A percentile compares a stretch with the other conserved stretches of the same genome.
Conservation (phyloP, 2,329 filamentous ascomycete genomes). For the Fusarium palustre region DNA sequence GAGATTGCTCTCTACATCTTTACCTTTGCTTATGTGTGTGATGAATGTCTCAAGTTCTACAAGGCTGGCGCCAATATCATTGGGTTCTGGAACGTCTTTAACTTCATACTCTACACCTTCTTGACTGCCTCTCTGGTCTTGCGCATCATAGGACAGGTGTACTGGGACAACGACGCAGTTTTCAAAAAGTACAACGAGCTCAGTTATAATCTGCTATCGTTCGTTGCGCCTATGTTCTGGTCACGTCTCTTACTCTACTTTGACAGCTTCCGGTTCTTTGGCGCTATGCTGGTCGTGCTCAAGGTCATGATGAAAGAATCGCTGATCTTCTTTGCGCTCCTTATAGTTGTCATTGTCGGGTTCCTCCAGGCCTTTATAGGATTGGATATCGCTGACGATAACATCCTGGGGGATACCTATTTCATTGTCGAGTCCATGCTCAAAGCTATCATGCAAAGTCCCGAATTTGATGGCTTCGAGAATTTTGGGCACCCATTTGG, state of each 20-base stretch:
- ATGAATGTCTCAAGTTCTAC: slow-evolving; percentile 89
- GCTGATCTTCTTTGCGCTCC: slow-evolving; percentile 93
- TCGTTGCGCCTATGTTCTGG: slow-evolving; percentile 97
- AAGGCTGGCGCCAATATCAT: slow-evolving; percentile 94
- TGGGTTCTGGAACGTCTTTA: slow-evolving; percentile 98
- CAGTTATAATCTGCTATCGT: slow-evolving; percentile 94
- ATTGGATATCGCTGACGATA: slow-evolving; percentile 83
- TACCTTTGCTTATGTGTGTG: slow-evolving; percentile 89
- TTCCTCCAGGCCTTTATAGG: slow-evolving; percentile 97
- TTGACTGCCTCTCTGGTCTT: slow-evolving; percentile 82
- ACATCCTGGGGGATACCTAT: slow-evolving; percentile 72
- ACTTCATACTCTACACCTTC: slow-evolving; percentile 82
- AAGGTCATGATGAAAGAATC: slow-evolving; percentile 96
- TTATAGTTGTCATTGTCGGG: slow-evolving; percentile 83
- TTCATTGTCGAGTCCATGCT: slow-evolving; percentile 87
- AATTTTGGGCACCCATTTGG: slow-evolving; percentile 93
- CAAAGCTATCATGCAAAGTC: slow-evolving; percentile 90
- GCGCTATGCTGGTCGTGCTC: slow-evolving; percentile 96
- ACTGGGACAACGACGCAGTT: slow-evolving; percentile 58
- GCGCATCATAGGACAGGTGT: slow-evolving; percentile 80
- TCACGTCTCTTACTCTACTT: slow-evolving; percentile 90
- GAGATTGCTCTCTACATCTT: slow-evolving; percentile 91
- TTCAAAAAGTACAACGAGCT: slow-evolving; percentile 78
- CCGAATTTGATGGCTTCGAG: slow-evolving; percentile 90
- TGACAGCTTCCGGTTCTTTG: slow-evolving; percentile 94